Conservation (phyloP, 495 filamentous ascomycete genomes). For the Penicillium turbatum region DNA sequence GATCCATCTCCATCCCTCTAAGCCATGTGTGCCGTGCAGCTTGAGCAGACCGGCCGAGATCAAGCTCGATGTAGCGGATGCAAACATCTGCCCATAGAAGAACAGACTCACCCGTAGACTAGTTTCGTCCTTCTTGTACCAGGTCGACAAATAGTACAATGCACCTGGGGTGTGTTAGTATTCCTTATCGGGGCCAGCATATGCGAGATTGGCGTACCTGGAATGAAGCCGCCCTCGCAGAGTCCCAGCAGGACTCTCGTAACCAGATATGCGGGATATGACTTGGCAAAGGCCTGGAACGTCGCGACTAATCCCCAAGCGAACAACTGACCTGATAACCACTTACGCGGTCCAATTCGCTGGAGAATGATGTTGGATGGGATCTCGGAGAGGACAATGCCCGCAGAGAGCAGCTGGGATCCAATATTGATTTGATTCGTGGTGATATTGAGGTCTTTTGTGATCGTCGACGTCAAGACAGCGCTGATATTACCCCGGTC, state of each 20-base stretch:
- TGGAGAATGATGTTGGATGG: conserved; percentile 55
- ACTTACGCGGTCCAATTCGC: conserved; percentile 48
- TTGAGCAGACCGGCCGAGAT: conserved; percentile 50
- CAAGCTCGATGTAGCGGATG: conserved; percentile 49
- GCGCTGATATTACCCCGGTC: conserved; percentile 52
- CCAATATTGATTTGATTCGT: conserved; percentile 58
- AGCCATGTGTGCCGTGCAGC: conserved; percentile 44
- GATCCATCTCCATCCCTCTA: conserved; percentile 61
- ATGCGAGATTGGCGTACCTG: conserved; percentile 26
- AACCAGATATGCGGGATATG: conserved; percentile 45
- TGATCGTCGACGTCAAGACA: conserved; percentile 48
- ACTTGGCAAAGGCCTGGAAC: conserved; percentile 55
- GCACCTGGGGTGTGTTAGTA: conserved; percentile 49
- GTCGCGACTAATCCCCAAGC: conserved; percentile 57
- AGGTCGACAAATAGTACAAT: conserved; percentile 55
- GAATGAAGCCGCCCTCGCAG: conserved; percentile 58
- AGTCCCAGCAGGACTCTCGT: conserved; percentile 55
- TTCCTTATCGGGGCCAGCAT: conserved; percentile 16
- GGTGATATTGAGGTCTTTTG: conserved; percentile 49
- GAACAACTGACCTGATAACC: conserved; percentile 53
- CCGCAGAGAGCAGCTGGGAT: conserved; percentile 49
- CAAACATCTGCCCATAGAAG: conserved; percentile 53
- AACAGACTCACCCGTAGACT: conserved; percentile 51
- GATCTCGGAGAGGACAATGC: conserved; percentile 56
- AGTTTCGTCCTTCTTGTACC: conserved; percentile 56